A percentile compares a stretch with the other conserved stretches of the same genome.
Conservation (phyloP, 2,329 filamentous ascomycete species). For the Pyrenophora graminea region DNA sequence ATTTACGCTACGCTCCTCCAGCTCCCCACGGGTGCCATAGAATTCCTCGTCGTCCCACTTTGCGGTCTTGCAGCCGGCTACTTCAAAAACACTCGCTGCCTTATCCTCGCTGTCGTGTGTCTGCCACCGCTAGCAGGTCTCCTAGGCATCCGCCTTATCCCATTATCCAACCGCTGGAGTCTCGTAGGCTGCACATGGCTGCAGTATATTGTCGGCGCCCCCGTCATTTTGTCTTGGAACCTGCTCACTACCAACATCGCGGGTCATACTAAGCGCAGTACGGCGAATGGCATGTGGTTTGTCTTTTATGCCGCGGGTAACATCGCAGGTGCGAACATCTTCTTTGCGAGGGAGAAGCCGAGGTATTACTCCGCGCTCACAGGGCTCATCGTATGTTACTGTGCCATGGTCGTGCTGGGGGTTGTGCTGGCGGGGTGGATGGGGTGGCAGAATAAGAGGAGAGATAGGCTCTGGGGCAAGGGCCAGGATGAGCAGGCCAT, state of each 20-base stretch:
- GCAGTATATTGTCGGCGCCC: conserved; percentile 55
- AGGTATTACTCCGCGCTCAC: conserved; percentile 53
- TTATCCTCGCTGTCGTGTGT: conserved; percentile 46
- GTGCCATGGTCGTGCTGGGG: conserved; percentile 47
- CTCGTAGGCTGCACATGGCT: conserved; percentile 60
- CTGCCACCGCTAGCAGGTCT: conserved; percentile 56
- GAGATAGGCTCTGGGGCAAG: conserved; percentile 32
- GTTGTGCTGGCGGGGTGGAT: conserved; percentile 35
- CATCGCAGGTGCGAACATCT: conserved; percentile 55
- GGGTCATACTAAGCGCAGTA: conserved; percentile 58
- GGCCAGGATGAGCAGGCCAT: conserved; percentile 40
- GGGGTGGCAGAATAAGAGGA: conserved; percentile 40
- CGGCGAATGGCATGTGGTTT: conserved; percentile 57
- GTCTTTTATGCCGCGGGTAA: conserved; percentile 56
- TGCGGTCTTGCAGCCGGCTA: conserved; percentile 42
- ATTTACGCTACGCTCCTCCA: conserved; percentile 51
- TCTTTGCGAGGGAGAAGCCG: conserved; percentile 51
- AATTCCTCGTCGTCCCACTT: conserved; percentile 47
- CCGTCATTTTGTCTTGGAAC: conserved; percentile 59
- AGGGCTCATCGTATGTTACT: conserved; percentile 51
- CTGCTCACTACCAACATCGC: conserved; percentile 51
- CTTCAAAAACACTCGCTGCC: conserved; percentile 36
- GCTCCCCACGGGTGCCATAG: conserved; percentile 51
- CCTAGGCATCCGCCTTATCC: conserved; percentile 56
- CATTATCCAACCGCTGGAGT: conserved; percentile 52